These are phyloP conservation scores for Lactarius evosmus DNA, from an alignment of 768 basidiomycete genomes.

Conservation along the genomic window DNA sequence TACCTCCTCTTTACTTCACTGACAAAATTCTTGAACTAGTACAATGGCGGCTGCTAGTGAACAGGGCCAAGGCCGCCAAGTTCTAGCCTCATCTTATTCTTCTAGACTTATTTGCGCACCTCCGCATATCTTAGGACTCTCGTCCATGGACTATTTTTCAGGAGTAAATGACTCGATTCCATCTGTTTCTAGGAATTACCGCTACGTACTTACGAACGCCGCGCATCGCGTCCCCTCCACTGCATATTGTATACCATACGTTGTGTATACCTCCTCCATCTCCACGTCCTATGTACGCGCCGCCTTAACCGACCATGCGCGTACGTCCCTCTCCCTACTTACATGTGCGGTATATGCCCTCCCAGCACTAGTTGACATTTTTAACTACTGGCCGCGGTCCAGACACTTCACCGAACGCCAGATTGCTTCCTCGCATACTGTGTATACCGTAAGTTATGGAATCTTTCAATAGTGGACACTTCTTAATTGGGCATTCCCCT, in stretches of 20 bases:
- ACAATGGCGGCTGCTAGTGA: constrained; percentile 19
- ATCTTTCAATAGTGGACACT: constrained; percentile 4
- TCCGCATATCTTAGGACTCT: constrained; percentile 15
- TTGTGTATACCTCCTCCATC: constrained; percentile 22
- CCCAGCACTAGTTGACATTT: not conserved
- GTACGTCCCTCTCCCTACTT: not conserved
- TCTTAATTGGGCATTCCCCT: constrained; percentile 11
- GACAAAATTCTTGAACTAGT: constrained; percentile 5
- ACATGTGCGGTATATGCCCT: not conserved
- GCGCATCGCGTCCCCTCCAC: not conserved
- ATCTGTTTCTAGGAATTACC: constrained; percentile 12
- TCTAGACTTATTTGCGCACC: constrained; percentile 13
- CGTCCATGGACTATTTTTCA: constrained; percentile 8
- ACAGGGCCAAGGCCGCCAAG: not conserved
- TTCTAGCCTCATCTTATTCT: constrained; percentile 2
- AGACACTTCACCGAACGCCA: not conserved
- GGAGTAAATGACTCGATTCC: constrained; percentile 11
- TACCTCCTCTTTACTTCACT: not conserved
- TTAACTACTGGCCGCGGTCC: not conserved
- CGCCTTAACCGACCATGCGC: not conserved
- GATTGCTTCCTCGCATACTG: constrained; percentile 3
- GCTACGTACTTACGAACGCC: constrained; percentile 23
- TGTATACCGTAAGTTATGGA: constrained; percentile 10
- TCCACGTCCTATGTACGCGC: constrained; percentile 2
- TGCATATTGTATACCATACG: constrained; percentile 21